phyloP scores from a whole-genome alignment of 1,284 basidiomycete species.

The Irpex lacteus region DNA sequence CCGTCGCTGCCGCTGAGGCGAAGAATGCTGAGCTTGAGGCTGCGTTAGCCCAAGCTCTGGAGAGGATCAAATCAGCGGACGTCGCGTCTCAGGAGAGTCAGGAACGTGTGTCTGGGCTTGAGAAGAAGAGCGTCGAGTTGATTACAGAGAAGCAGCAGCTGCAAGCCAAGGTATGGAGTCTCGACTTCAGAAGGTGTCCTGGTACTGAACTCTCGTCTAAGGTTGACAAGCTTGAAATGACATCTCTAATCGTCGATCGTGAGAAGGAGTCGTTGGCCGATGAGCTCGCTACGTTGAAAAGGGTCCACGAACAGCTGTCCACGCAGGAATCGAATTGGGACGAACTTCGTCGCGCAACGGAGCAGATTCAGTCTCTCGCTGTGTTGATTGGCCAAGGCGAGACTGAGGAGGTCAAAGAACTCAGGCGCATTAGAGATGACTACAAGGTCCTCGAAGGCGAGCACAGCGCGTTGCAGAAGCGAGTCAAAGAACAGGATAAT shows the following conservation, averaged over 20 bases:
- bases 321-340: slow-evolving; percentile 71
- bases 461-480: slow-evolving; percentile 62
- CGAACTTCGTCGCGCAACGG: slow-evolving; percentile 59
- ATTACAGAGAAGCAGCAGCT: slow-evolving; percentile 51
- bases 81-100: slow-evolving; percentile 56
- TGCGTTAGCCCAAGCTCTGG: slow-evolving; percentile 65
- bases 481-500: slow-evolving; percentile 66
- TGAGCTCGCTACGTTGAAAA: slow-evolving; percentile 49
- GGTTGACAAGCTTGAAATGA: slow-evolving; percentile 60
- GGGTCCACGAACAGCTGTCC: slow-evolving; percentile 55
- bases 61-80: slow-evolving; percentile 68
- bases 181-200: neutral
- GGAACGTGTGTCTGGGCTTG: slow-evolving; percentile 57
- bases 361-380: slow-evolving; percentile 67
- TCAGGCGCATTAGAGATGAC: slow-evolving; percentile 62
- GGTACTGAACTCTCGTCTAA: slow-evolving; percentile 27
- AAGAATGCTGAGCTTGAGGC: slow-evolving; percentile 65
- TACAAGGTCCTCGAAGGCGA: slow-evolving; percentile 67
- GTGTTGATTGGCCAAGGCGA: slow-evolving; percentile 60
- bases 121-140: slow-evolving; percentile 54
- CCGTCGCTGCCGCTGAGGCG: slow-evolving; percentile 46
- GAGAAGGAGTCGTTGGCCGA: slow-evolving; percentile 60
- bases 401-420: slow-evolving; percentile 67
- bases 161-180: slow-evolving; percentile 51
- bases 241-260: slow-evolving; percentile 48